Evolutionary conservation across 2,329 filamentous ascomycete species (phyloP).

Genomic region (Aureobasidium vineae): DNA sequence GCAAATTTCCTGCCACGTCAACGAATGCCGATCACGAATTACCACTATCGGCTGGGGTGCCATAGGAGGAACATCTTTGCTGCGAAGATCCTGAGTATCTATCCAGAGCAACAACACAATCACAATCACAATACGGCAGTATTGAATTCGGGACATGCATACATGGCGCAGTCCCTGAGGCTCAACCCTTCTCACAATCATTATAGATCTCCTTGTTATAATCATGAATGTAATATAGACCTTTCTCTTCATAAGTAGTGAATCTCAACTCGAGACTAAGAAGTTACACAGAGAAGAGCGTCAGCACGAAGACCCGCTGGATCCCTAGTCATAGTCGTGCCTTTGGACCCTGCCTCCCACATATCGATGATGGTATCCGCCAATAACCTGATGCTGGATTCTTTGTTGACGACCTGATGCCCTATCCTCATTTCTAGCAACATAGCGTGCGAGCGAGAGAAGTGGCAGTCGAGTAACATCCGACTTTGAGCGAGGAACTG

Average conservation of each 20-base stretch:
- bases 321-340: background rate
- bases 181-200: too few species aligned
- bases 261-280: background rate
- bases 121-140: too few species aligned
- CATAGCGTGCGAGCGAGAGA: background rate
- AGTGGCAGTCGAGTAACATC: background rate
- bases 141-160: too few species aligned
- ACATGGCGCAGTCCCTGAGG: too few species aligned
- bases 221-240: background rate
- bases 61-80: too few species aligned
- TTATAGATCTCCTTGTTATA: background rate
- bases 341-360: background rate
- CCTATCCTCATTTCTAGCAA: background rate
- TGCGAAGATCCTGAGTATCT: too few species aligned
- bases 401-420: background rate
- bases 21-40: too few species aligned
- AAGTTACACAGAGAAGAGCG: background rate
- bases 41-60: too few species aligned
- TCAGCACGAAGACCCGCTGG: background rate
- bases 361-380: background rate
- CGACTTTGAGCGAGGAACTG: background rate
- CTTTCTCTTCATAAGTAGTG: background rate
- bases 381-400: background rate
- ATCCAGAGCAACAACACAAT: too few species aligned
- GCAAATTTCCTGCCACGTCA: too few species aligned